phyloP scores from a whole-genome alignment of 1,139 yeast species.

The Suhomyces choctaworum region DNA sequence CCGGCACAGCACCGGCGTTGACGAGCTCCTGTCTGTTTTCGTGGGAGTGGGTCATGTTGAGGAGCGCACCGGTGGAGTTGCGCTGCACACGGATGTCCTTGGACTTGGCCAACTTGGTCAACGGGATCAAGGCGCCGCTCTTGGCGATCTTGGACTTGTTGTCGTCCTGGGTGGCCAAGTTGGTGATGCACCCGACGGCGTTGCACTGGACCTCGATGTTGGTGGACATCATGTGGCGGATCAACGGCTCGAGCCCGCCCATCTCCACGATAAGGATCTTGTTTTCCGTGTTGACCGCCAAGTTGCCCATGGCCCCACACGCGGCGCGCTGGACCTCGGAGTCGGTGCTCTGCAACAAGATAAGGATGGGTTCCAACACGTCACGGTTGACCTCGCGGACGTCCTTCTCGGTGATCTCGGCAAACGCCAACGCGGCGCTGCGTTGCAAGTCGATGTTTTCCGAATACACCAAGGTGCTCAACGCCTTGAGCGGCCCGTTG shows the following conservation, averaged over 20 bases:
- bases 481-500: constrained; percentile 84
- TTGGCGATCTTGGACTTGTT: constrained; percentile 94
- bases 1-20: constrained; percentile 98
- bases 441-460: constrained; percentile 94
- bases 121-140: constrained; percentile 93
- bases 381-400: constrained; percentile 88
- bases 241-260: constrained; percentile 96
- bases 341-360: constrained; percentile 81
- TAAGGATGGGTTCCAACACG: constrained; percentile 89
- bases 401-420: constrained; percentile 96
- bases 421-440: constrained; percentile 97
- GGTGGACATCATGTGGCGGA: constrained; percentile 95
- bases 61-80: constrained; percentile 95
- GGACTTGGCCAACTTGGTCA: constrained; percentile 90
- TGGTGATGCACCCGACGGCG: constrained; percentile 98
- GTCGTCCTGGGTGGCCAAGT: constrained; percentile 97
- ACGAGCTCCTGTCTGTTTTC: constrained; percentile 96
- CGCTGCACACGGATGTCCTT: constrained; percentile 95
- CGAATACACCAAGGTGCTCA: constrained; percentile 89
- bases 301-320: constrained; percentile 95
- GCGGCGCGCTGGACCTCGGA: constrained; percentile 98
- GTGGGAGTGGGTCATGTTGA: constrained; percentile 96
- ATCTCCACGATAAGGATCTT: constrained; percentile 90
- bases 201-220: constrained; percentile 98
- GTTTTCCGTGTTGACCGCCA: constrained; percentile 95